Conservation (phyloP, 192 early-diverging fungal genomes). For the Rhizoclosmatium sp. region DNA sequence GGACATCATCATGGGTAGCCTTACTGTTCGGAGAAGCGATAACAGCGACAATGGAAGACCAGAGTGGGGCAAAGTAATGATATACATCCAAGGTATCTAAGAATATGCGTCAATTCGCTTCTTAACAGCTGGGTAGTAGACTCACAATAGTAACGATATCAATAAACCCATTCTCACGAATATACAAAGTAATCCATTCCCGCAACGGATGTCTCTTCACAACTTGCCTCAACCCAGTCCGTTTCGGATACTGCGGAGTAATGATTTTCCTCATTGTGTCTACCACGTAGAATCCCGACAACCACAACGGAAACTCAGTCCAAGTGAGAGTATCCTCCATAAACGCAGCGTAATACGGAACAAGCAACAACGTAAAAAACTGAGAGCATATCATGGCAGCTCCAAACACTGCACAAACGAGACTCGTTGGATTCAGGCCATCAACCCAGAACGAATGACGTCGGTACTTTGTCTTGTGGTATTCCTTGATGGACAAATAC, state of each 20-base stretch:
- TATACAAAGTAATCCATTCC: constrained; percentile 3
- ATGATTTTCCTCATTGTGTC: not conserved
- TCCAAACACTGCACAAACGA: not conserved
- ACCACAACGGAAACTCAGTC: not conserved
- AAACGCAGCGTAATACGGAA: constrained; percentile 17
- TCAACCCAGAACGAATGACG: constrained; percentile 1
- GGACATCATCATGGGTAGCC: constrained; percentile 10
- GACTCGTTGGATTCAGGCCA: constrained; percentile 21
- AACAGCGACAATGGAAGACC: not conserved
- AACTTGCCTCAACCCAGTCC: not conserved
- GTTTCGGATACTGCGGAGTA: not conserved
- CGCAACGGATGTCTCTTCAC: not conserved
- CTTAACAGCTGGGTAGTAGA: not conserved
- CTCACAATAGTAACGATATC: constrained; percentile 17
- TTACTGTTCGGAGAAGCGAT: constrained; percentile 1
- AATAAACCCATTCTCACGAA: not conserved
- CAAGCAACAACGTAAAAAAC: not conserved
- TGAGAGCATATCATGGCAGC: not conserved
- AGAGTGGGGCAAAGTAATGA: not conserved
- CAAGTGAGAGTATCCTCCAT: not conserved
- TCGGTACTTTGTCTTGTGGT: constrained; percentile 15
- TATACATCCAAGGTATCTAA: not conserved
- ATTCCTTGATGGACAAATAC: constrained; percentile 13
- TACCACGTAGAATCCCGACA: not conserved
- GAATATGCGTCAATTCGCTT: not conserved